Evolutionary conservation across 2,329 filamentous ascomycete species (phyloP), one percentile per base, ranked within the genome.

Genomic region (Gaeumannomyces sp.): DNA sequence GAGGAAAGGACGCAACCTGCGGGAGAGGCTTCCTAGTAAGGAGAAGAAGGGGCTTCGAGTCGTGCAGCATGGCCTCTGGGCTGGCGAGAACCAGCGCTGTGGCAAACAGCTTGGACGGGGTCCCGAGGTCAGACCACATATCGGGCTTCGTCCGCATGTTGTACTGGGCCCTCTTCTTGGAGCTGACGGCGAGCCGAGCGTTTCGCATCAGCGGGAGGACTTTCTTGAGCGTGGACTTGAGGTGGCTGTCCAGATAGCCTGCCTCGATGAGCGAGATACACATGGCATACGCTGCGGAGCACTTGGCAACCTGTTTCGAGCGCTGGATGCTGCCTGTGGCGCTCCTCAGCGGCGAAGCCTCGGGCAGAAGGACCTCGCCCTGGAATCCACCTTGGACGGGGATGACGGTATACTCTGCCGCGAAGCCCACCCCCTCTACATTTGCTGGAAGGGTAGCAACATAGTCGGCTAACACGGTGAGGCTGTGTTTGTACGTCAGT

Each of bases 271-370:
- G 81, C 67, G 86, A 74, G 1, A 92, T 73, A 71, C 93, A 97
- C 62, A 90, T 86, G 71, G 93, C 86, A 73, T 94, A 98, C 0
- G 95, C 94, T 3, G 93, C 94, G 0, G 93, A 92, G 68, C 91
- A 92, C 74, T 95, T 96, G 5, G 95, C 94, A 25, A 89, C 77
- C 35, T 87, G 82, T 75, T 97, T 98, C 65, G 83, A 91, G 10
- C 80, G 74, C 64, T 89, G 85, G 0, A 85, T 77, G 10, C 78
- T 80, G 6, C 95, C 94, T 16, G 81, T 80, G 6, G 85, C 81
- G 35, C 85, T 87, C 64, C 82, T 84, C 50, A 97, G 78, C 0
- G 92, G 92, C 0, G 92, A 90, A 28, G 81, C 82, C 16, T 88
- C 84, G 0, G 95, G 94, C 29, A 99, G 78, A 14, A 92, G 82